Conservation (phyloP, 305 asterid species). For the Solanum hybrid region DNA sequence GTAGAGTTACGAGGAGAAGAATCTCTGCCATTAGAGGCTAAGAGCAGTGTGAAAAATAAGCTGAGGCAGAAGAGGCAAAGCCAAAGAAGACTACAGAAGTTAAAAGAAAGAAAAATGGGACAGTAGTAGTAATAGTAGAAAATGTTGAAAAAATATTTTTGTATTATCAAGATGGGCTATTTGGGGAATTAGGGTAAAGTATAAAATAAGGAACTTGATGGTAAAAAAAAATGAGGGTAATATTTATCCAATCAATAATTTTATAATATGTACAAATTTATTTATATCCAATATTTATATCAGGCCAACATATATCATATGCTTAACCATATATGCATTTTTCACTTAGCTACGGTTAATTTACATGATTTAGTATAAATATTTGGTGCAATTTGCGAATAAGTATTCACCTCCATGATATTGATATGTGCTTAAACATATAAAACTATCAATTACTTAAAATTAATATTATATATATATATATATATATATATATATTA, state of each 20-base stretch:
- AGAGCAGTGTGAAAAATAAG: constrained; percentile 20
- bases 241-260: not conserved
- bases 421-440: not conserved
- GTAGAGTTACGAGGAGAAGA: constrained; percentile 25
- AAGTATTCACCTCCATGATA: not conserved
- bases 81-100: constrained; percentile 17
- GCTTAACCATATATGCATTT: not conserved
- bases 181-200: constrained; percentile 13
- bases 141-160: not conserved
- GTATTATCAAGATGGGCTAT: not conserved
- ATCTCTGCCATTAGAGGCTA: constrained; percentile 2
- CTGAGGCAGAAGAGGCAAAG: constrained; percentile 19
- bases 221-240: not conserved
- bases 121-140: not conserved
- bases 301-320: not conserved
- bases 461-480: not conserved
- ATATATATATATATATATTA: not conserved
- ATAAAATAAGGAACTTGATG: constrained; percentile 17
- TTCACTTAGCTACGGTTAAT: not conserved
- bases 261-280: not conserved
- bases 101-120: not conserved
- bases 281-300: not conserved
- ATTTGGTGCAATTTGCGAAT: not conserved
- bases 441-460: not conserved
- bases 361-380: not conserved